Evolutionary conservation across 208 protist species (phyloP).

Genomic region (Leishmania tropica): DNA sequence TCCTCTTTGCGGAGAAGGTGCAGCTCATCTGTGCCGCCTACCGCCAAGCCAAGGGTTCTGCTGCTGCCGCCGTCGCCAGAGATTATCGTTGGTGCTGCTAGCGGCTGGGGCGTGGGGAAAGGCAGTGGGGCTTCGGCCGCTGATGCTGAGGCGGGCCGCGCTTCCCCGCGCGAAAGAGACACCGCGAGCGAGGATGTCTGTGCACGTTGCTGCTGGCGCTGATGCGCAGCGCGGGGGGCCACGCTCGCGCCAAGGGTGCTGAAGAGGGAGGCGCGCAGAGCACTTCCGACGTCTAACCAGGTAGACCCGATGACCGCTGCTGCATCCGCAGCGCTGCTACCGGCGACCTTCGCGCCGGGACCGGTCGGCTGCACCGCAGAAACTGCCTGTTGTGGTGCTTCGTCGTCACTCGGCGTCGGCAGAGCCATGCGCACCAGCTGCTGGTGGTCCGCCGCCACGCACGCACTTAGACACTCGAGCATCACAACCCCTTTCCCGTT

Average conservation of each 20-base stretch:
- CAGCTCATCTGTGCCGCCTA: conserved; percentile 1
- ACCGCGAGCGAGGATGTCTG: neutral
- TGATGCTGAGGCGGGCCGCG: neutral
- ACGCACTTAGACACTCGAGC: conserved; percentile 5
- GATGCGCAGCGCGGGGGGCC: conserved; percentile 2
- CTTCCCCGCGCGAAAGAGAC: neutral
- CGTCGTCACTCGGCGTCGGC: neutral
- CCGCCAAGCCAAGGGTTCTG: neutral
- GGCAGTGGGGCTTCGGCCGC: neutral
- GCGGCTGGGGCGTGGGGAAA: neutral
- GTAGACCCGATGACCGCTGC: neutral
- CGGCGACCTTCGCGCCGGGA: neutral
- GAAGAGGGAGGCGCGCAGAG: conserved; percentile 23
- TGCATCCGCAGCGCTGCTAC: neutral
- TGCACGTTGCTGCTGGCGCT: conserved; percentile 3
- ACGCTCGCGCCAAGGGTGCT: conserved; percentile 23
- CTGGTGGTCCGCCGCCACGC: neutral
- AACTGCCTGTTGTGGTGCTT: neutral
- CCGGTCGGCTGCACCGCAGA: neutral
- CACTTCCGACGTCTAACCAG: conserved; percentile 26
- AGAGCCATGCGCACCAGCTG: neutral
- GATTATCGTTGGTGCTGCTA: neutral
- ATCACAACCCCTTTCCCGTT: neutral
- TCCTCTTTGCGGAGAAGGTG: conserved; percentile 51
- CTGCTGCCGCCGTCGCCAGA: neutral